Percentiles rank a stretch among this genome's conserved stretches.
Evolutionary conservation across 768 basidiomycete species (phyloP).

Genomic region (Lactarius trivialis): DNA sequence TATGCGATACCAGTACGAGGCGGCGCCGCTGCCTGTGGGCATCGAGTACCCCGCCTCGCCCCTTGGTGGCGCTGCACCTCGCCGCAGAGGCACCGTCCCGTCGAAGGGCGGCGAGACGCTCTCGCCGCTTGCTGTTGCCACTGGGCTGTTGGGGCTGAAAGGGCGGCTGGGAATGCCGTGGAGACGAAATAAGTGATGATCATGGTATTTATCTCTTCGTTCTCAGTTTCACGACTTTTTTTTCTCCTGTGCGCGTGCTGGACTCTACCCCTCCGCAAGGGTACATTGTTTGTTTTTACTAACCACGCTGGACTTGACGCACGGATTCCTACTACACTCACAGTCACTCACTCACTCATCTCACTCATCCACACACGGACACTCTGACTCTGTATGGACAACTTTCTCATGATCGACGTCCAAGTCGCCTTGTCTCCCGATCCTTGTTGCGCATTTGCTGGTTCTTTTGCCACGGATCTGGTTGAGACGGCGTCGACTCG

Average conservation of each 20-base stretch:
- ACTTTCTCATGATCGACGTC: background rate
- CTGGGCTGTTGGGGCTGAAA: conserved; percentile 10
- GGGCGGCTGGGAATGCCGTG: conserved; percentile 1
- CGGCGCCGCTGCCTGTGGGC: conserved; percentile 16
- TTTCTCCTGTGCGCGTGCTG: conserved; percentile 7
- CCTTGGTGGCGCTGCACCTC: background rate
- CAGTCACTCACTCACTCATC: background rate
- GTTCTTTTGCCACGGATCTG: background rate
- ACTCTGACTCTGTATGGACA: background rate
- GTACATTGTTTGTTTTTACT: background rate
- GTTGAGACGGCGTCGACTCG: conserved; percentile 4
- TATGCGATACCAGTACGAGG: conserved; percentile 9
- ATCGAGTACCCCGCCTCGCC: conserved; percentile 21
- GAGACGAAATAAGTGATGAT: conserved; percentile 18
- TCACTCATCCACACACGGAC: background rate
- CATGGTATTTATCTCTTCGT: too few species aligned
- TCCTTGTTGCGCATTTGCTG: background rate
- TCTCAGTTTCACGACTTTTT: too few species aligned
- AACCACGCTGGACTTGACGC: background rate
- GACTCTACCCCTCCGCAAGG: background rate
- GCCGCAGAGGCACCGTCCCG: background rate
- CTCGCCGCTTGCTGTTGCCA: background rate
- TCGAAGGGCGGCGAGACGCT: background rate
- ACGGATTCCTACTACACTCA: background rate
- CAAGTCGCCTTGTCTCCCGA: background rate